Conservation (phyloP, 805 yeast species). For the Monosporozyma unispora region DNA sequence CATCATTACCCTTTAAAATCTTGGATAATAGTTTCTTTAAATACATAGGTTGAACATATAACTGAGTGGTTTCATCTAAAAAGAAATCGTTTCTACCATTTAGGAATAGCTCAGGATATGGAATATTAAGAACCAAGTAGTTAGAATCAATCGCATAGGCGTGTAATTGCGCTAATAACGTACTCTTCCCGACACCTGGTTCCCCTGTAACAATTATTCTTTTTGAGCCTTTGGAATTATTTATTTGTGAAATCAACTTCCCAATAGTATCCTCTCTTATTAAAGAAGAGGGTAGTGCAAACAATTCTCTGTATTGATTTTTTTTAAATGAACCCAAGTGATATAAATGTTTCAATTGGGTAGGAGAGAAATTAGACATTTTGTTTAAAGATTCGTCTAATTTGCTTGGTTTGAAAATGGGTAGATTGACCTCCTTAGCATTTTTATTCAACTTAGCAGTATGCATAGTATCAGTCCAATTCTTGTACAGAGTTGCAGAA, state of each 20-base stretch:
- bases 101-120: slow-evolving; percentile 50
- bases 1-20: slow-evolving; percentile 39
- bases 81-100: slow-evolving; percentile 68
- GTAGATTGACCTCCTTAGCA: slow-evolving; percentile 21
- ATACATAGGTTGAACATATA: slow-evolving; percentile 74
- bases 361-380: slow-evolving; percentile 35
- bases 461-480: slow-evolving; percentile 28
- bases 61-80: slow-evolving; percentile 38
- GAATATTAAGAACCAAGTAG: slow-evolving; percentile 54
- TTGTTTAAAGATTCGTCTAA: slow-evolving; percentile 16
- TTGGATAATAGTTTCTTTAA: slow-evolving; percentile 51
- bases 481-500: slow-evolving; percentile 27
- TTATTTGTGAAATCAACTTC: slow-evolving; percentile 34
- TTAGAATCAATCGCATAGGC: slow-evolving; percentile 36
- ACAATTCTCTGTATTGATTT: slow-evolving; percentile 60
- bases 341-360: slow-evolving; percentile 36
- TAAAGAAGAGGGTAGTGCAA: slow-evolving; percentile 49
- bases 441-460: slow-evolving; percentile 25
- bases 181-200: slow-evolving; percentile 73
- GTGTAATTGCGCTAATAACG: slow-evolving; percentile 50
- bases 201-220: slow-evolving; percentile 56
- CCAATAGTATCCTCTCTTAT: slow-evolving; percentile 42
- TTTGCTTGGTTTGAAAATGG: slow-evolving; percentile 13
- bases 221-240: slow-evolving; percentile 33
- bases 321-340: slow-evolving; percentile 58